Evolutionary conservation across 345 rosid species (phyloP), one percentile per base, ranked within the genome.

Genomic region (Citrus sp.): DNA sequence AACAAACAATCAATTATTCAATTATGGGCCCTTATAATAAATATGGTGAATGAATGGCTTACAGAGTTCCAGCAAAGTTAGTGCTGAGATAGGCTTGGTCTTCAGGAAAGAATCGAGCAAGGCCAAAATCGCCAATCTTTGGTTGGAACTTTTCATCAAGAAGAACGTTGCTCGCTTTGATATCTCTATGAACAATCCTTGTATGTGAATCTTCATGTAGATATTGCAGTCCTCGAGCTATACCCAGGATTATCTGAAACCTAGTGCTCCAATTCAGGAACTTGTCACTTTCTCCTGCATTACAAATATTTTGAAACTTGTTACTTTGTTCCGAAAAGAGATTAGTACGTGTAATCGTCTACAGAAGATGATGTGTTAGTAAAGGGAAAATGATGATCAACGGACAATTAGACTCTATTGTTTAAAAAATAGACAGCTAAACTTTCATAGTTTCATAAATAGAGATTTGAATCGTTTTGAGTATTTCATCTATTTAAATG

Each of bases 151-250:
- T 88, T 32, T 87, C 92, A 72, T 91, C 90, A 34, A 91, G 91
- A 83, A 91, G 95, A 81, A 89, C 84, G 83, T 91, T 89, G 90
- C 95, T 91, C 6, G 93, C 95, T 84, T 91, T 91, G 73, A 91
- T 88, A 84, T 91, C 93, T 83, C 92, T 87, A 22, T 88, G 93
- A 71, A 91, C 85, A 18, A 91, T 91, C 81, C 91, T 77, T 61
- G 76, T 37, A 77, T 86, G 90, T 0, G 95, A 89, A 81, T 91
- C 95, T 78, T 91, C 90, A 27, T 91, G 95, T 61, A 91, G 80
- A 79, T 89, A 91, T 46, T 89, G 93, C 79, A 91, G 78, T 49
- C 92, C 92, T 82, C 95, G 76, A 32, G 92, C 95, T 25, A 91
- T 71, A 56, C 95, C 93, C 5, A 85, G 27, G 9, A 91, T 88